A percentile compares a stretch with the other conserved stretches of the same genome.
Evolutionary conservation across 169 alveolate genomes (phyloP).

Genomic region (Nephromyces sp.): DNA sequence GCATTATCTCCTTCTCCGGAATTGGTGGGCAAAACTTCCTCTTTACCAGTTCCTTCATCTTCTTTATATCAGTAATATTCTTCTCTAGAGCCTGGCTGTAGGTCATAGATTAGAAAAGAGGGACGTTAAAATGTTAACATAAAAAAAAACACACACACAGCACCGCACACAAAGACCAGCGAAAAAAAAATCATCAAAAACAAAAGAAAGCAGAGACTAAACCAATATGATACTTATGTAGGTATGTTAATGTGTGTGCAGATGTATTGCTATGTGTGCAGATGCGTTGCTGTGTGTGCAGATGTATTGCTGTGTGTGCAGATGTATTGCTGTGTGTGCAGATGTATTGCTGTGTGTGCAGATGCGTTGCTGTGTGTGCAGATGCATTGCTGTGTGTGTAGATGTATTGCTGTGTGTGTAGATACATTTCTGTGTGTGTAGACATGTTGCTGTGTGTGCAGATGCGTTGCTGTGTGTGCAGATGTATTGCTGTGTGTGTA

Average conservation of each 20-base stretch:
- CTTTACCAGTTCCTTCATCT: constrained; percentile 47
- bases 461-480: not conserved
- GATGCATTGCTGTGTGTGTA: no score
- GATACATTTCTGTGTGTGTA: no score
- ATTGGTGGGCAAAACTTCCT: constrained; percentile 52
- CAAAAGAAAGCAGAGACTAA: not conserved
- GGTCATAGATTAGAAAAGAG: no score
- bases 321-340: no score
- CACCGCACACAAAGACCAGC: not conserved
- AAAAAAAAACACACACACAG: not conserved
- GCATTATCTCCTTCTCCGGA: constrained; percentile 55
- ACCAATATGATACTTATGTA: not conserved
- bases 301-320: no score
- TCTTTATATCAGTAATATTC: constrained; percentile 42
- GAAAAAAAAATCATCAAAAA: not conserved
- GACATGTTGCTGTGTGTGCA: not conserved
- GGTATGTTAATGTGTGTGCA: not conserved
- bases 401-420: no score
- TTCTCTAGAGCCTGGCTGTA: constrained; percentile 22
- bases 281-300: no score
- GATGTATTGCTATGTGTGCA: no score
- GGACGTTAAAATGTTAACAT: not conserved
- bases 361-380: no score
- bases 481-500: no score
- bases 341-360: no score